These are phyloP conservation scores for Lodderomyces oxycetoniae DNA, from an alignment of 1,139 yeast genomes.

Conservation along the genomic window DNA sequence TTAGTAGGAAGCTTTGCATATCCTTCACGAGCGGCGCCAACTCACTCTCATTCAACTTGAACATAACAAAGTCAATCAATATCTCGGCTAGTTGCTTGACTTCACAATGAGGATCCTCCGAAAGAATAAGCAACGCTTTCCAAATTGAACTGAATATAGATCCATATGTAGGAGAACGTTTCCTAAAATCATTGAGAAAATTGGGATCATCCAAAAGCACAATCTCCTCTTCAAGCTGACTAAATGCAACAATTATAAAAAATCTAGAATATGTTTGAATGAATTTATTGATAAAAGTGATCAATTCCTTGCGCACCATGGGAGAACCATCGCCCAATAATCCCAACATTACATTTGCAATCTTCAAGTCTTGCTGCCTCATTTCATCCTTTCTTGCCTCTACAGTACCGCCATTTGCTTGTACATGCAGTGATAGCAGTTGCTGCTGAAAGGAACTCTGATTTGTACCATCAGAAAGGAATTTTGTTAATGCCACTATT, in stretches of 20 bases:
- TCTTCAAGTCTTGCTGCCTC: conserved; percentile 49
- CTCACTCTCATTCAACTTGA: conserved; percentile 62
- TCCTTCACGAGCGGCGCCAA: conserved; percentile 59
- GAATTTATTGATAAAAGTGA: conserved; percentile 71
- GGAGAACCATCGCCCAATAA: conserved; percentile 83
- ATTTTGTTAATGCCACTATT: conserved; percentile 67
- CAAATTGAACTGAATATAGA: conserved; percentile 84
- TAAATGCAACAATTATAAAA: conserved; percentile 82
- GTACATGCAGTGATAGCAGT: conserved; percentile 19
- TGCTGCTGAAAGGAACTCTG: conserved; percentile 3
- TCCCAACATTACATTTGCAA: conserved; percentile 46
- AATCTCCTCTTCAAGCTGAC: conserved; percentile 79
- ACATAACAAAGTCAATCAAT: conserved; percentile 70
- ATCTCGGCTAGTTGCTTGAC: conserved; percentile 70
- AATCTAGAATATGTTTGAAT: conserved; percentile 67
- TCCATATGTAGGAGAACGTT: conserved; percentile 72
- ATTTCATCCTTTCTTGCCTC: conserved; percentile 37
- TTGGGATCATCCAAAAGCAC: conserved; percentile 60
- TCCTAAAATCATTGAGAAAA: conserved; percentile 54
- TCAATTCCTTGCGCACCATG: conserved; percentile 79
- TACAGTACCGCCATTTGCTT: conserved; percentile 13
- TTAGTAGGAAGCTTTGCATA: conserved; percentile 59
- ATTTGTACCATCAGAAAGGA: conserved; percentile 20
- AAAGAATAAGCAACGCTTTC: conserved; percentile 74
- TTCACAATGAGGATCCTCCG: conserved; percentile 88